Percentiles rank a stretch among this genome's conserved stretches.
Conservation (phyloP, 495 filamentous ascomycete species). For the Podospora sp. region DNA sequence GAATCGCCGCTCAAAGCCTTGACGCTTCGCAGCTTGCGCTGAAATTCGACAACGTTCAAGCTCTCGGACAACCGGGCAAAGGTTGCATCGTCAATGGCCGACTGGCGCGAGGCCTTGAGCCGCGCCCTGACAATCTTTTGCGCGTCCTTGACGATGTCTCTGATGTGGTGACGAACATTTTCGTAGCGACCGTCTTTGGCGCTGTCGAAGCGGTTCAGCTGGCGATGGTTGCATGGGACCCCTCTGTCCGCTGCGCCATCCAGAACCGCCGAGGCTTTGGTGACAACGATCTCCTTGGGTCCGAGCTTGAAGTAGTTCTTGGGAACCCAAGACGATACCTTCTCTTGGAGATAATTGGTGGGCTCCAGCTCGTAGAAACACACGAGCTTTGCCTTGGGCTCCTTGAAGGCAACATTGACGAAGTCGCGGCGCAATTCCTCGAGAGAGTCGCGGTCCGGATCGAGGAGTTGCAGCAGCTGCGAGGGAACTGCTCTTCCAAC, state of each 20-base stretch:
- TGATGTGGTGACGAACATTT: slow-evolving; percentile 9
- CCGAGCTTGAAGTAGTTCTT: slow-evolving; percentile 20
- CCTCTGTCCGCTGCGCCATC: slow-evolving; percentile 9
- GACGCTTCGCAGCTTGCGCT: slow-evolving; percentile 9
- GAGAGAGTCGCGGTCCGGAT: slow-evolving; percentile 19
- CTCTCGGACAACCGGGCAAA: slow-evolving; percentile 16
- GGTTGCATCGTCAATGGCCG: slow-evolving; percentile 15
- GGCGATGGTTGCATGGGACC: slow-evolving; percentile 18
- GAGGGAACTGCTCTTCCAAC: slow-evolving; percentile 13
- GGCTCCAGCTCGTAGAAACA: slow-evolving; percentile 18
- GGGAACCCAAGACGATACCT: slow-evolving; percentile 11
- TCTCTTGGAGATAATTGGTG: slow-evolving; percentile 19
- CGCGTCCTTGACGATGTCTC: slow-evolving; percentile 20
- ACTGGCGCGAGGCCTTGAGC: slow-evolving; percentile 14
- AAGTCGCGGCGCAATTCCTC: slow-evolving; percentile 19
- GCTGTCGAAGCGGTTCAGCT: slow-evolving; percentile 25
- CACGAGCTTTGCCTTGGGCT: slow-evolving; percentile 19
- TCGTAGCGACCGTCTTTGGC: slow-evolving; percentile 21
- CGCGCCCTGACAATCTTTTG: slow-evolving; percentile 13
- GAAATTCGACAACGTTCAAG: slow-evolving; percentile 16
- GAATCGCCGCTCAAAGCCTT: slow-evolving; percentile 18
- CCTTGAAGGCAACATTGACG: slow-evolving; percentile 11
- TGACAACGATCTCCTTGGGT: slow-evolving; percentile 19
- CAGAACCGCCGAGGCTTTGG: slow-evolving; percentile 14
- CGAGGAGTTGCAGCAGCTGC: slow-evolving; percentile 17